A percentile compares a stretch with the other conserved stretches of the same genome.
Conservation (phyloP, 2,329 filamentous ascomycete species). For the Myriosclerotinia duriaeana region DNA sequence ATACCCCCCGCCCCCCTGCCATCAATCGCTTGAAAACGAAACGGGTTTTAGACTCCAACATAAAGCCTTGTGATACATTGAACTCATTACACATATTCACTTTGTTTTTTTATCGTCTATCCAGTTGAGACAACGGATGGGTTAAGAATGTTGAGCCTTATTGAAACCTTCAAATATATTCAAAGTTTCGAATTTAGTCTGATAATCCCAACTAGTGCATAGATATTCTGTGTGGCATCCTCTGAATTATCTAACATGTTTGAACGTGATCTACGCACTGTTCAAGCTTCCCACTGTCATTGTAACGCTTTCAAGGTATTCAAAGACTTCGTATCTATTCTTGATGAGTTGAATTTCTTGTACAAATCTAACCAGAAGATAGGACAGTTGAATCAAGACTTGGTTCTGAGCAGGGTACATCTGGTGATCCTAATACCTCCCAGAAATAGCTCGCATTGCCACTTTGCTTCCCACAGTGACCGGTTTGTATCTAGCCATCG, state of each 20-base stretch:
- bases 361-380: constrained; percentile 33
- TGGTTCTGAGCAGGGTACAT: constrained; percentile 42
- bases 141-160: too few relatives aligned
- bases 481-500: constrained; percentile 25
- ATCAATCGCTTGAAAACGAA: too few relatives aligned
- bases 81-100: too few relatives aligned
- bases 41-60: too few relatives aligned
- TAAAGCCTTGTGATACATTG: too few relatives aligned
- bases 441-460: constrained; percentile 41
- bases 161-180: neutral
- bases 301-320: constrained; percentile 15
- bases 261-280: constrained; percentile 18
- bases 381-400: constrained; percentile 39
- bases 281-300: constrained; percentile 22
- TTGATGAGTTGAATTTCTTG: constrained; percentile 36
- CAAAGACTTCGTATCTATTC: constrained; percentile 30
- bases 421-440: constrained; percentile 35
- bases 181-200: neutral
- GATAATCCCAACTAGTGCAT: neutral
- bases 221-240: neutral
- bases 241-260: neutral
- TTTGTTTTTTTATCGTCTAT: too few relatives aligned
- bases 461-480: constrained; percentile 26
- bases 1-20: too few relatives aligned
- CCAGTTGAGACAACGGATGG: too few relatives aligned